Percentiles rank a stretch among this genome's conserved stretches.
These are phyloP conservation scores for Pilobolus umbonatus DNA, from an alignment of 192 early-diverging fungal species.

Conservation along the genomic window DNA sequence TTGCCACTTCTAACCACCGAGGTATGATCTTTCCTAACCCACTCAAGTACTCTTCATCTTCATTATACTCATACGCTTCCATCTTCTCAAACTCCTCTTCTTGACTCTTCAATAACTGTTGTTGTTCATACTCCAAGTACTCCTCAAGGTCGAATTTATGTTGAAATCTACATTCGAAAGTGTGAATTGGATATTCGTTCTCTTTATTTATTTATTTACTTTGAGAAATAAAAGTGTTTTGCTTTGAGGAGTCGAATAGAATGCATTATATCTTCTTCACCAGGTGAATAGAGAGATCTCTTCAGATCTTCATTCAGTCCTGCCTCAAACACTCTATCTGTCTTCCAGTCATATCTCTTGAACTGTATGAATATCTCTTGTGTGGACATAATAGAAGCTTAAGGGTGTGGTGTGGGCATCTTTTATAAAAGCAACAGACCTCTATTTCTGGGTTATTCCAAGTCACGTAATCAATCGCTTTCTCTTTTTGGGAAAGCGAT, in stretches of 20 bases:
- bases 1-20: conserved; percentile 33
- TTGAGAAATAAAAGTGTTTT: conserved; percentile 32
- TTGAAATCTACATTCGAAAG: conserved; percentile 26
- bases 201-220: conserved; percentile 1
- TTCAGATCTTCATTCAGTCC: conserved; percentile 2
- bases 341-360: conserved; percentile 14
- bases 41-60: conserved; percentile 37
- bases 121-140: conserved; percentile 34
- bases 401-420: too few species aligned
- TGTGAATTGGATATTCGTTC: not conserved
- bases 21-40: conserved; percentile 40
- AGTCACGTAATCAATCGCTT: too few species aligned
- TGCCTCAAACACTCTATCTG: conserved; percentile 18
- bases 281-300: not conserved
- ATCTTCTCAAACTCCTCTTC: conserved; percentile 34
- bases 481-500: too few species aligned
- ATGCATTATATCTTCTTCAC: not conserved
- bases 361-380: too few species aligned
- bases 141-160: conserved; percentile 36
- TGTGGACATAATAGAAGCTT: too few species aligned
- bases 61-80: conserved; percentile 44
- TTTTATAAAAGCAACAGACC: too few species aligned
- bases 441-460: too few species aligned
- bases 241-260: conserved; percentile 16
- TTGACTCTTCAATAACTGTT: conserved; percentile 18